phyloP scores from a whole-genome alignment of 225 moss, liverwort and hornwort genomes.

The Marchantia polymorpha region DNA sequence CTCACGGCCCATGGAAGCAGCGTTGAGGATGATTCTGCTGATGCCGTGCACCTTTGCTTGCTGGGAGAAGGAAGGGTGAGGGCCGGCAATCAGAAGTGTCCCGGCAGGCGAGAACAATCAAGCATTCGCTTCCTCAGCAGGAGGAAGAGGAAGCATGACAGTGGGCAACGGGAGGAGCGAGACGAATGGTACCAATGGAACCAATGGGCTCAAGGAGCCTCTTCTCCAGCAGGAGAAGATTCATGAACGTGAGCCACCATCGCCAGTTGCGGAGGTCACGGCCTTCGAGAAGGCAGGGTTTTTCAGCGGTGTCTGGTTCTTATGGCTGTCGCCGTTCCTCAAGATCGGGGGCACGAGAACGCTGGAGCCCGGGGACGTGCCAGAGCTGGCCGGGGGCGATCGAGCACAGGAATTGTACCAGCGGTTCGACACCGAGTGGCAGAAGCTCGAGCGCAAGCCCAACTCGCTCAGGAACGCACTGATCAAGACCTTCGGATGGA shows the following conservation, averaged over 20 bases:
- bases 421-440: conserved; percentile 41
- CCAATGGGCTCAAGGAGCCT: conserved; percentile 15
- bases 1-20: too few species aligned
- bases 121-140: too few species aligned
- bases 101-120: too few species aligned
- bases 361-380: conserved; percentile 55
- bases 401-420: conserved; percentile 37
- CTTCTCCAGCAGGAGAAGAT: conserved; percentile 54
- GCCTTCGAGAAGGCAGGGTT: conserved; percentile 25
- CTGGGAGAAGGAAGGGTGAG: too few species aligned
- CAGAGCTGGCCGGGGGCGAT: conserved; percentile 39
- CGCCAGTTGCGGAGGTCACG: conserved; percentile 26
- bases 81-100: too few species aligned
- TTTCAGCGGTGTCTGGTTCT: conserved; percentile 52
- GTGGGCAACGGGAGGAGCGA: neutral
- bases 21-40: too few species aligned
- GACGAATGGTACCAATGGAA: neutral
- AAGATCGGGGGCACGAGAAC: conserved; percentile 29
- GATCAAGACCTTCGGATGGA: conserved; percentile 31
- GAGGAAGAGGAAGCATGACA: too few species aligned
- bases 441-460: conserved; percentile 4
- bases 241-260: conserved; percentile 56
- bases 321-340: conserved; percentile 68
- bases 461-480: conserved; percentile 30
- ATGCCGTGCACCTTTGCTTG: too few species aligned